Evolutionary conservation across 805 yeast genomes (phyloP), one percentile per base, ranked within the genome.

Genomic region (Hanseniaspora clermontiae): DNA sequence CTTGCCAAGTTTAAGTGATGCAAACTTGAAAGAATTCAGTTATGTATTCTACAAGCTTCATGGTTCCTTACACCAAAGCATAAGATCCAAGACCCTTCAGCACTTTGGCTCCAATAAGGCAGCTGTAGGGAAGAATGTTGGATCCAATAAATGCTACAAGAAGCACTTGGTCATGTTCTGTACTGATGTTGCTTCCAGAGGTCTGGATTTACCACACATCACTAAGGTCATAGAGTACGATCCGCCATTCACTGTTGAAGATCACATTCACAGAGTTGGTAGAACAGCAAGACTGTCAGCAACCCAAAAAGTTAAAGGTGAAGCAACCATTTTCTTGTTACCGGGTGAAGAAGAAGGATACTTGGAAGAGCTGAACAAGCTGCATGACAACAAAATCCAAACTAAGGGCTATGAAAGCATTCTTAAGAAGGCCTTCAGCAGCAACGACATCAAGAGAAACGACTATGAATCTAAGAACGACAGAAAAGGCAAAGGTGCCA

Each of bases 151-250:
- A 43, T 20, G 72, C 72, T 42, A 43, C 36, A 73, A 75, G 7
- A 76, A 76, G 57, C 82, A 82, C 63, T 76, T 83, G 1, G 75
- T 93, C 20, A 74, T 93, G 64, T 79, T 93, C 62, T 91, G 97
- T 74, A 93, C 99, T 0, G 99, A 93, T 76, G 97, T 93, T 59
- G 98, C 97, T 0, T 83, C 97, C 37, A 81, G 99, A 72, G 99
- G 99, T 60, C 75, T 93, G 60, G 99, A 93, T 74, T 72, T 93
- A 57, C 95, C 96, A 1, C 77, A 80, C 51, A 87, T 93, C 58
- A 79, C 93, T 47, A 80, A 83, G 49, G 96, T 93, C 36, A 75
- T 93, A 19, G 98, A 93, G 68, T 84, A 82, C 63, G 99, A 93
- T 66, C 96, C 99, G 2, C 96, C 98, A 5, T 90, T 91, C 65